Evolutionary conservation across 306 rosid genomes (phyloP), one percentile per base, ranked within the genome.

Genomic region (Senna siamea): DNA sequence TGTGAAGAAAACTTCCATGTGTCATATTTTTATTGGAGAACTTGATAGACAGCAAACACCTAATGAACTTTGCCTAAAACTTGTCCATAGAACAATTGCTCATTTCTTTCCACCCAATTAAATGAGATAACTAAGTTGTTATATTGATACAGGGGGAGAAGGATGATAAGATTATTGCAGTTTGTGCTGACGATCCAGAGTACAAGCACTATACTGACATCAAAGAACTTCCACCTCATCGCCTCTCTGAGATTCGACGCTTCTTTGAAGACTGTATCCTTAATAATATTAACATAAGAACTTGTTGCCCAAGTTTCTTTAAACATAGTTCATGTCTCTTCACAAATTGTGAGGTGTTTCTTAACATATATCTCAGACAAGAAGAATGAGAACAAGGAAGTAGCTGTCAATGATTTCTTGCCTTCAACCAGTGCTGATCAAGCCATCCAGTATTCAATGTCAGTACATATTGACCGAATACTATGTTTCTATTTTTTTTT

Each of bases 241-340:
- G 99, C 70, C 86, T 95, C 74, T 74, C 89, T 9, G 99, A 95
- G 82, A 95, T 95, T 59, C 93, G 95, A 46, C 92, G 98, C 74
- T 95, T 95, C 92, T 95, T 95, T 79, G 99, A 95, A 90, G 98
- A 95, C 80, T 95, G 97, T 89, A 93, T 83, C 89, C 91, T 80
- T 65, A 17, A 22, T 19, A 73, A 43, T 15, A 9, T 46, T 26
- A n/a, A 28, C 15, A 57, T 64, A 34, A 43, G 38, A 68, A 69
- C 61, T 53, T 59, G 11, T 62, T 57, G 70, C 64, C 32, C 20
- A 19, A 54, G 38, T 57, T 53, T 67, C 48, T 32, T 12, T 0
- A 5, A 64, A n/a, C 48, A 62, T 64, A 51, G 43, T 58, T 77
- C 9, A 63, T 46, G 11, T 46, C 47, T 75, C 59, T 40, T 60